Percentiles rank a stretch among this genome's conserved stretches.
These are phyloP conservation scores for Albatrellus sp. DNA, from an alignment of 1,284 basidiomycete genomes.

Conservation along the genomic window DNA sequence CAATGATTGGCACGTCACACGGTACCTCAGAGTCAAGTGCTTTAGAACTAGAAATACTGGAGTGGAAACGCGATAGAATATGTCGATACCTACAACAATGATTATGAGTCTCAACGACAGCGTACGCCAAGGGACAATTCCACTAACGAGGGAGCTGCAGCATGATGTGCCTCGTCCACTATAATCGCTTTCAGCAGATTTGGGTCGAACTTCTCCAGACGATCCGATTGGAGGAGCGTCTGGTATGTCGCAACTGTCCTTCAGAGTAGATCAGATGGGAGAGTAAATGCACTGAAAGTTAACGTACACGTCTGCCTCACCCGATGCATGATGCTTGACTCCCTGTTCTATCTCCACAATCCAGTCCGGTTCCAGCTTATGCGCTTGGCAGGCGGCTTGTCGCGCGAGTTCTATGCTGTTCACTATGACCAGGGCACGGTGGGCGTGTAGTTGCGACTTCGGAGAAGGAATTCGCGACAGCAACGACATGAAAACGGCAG, in stretches of 20 bases:
- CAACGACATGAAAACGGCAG: constrained; percentile 80
- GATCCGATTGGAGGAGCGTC: constrained; percentile 56
- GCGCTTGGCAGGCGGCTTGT: constrained; percentile 74
- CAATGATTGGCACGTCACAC: constrained; percentile 66
- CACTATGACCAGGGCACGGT: constrained; percentile 69
- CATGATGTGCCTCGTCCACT: constrained; percentile 92
- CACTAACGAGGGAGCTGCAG: constrained; percentile 77
- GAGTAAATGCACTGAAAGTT: constrained; percentile 4
- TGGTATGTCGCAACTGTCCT: constrained; percentile 92
- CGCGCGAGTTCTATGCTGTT: constrained; percentile 81
- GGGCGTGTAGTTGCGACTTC: constrained; percentile 28
- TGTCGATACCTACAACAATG: constrained; percentile 49
- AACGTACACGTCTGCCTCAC: constrained; percentile 74
- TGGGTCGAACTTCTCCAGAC: constrained; percentile 77
- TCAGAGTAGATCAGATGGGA: background rate
- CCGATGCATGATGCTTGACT: constrained; percentile 60
- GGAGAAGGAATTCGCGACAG: constrained; percentile 48
- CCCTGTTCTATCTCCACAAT: constrained; percentile 91
- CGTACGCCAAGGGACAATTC: background rate
- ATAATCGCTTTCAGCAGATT: constrained; percentile 68
- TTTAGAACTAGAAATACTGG: constrained; percentile 44
- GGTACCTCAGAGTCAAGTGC: constrained; percentile 17
- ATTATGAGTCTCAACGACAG: constrained; percentile 1
- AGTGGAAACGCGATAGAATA: constrained; percentile 68
- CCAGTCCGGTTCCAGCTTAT: constrained; percentile 58